Evolutionary conservation across 345 rosid species (phyloP).

Genomic region (Salix dunnii): DNA sequence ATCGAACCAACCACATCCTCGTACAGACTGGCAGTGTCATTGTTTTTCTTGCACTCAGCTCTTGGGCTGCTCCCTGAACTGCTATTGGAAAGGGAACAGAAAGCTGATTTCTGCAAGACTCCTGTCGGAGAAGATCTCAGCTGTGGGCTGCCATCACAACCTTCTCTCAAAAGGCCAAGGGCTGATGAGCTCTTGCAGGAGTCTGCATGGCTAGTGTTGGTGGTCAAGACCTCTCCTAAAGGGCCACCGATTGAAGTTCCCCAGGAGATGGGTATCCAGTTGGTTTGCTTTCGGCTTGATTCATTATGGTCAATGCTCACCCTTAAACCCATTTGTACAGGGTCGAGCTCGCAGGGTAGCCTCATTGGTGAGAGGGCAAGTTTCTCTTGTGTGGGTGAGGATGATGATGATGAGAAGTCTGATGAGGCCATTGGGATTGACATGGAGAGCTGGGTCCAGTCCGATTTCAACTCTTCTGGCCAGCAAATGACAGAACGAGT

Average conservation of each 20-base stretch:
- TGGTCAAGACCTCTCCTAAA: slow-evolving; percentile 57
- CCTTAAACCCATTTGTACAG: slow-evolving; percentile 11
- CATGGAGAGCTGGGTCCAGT: slow-evolving; percentile 70
- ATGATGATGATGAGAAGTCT: slow-evolving; percentile 44
- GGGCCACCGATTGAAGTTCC: slow-evolving; percentile 61
- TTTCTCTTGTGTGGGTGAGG: slow-evolving; percentile 41
- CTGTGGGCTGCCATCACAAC: slow-evolving; percentile 41
- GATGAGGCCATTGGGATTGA: slow-evolving; percentile 50
- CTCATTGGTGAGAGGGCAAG: slow-evolving; percentile 44
- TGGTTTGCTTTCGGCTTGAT: slow-evolving; percentile 4
- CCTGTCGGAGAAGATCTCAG: slow-evolving; percentile 59
- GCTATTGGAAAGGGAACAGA: slow-evolving; percentile 55
- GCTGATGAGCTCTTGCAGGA: slow-evolving; percentile 25
- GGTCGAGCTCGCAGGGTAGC: slow-evolving; percentile 46
- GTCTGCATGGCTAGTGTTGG: slow-evolving; percentile 24
- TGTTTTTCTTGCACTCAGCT: slow-evolving; percentile 41
- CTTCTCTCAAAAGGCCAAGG: slow-evolving; percentile 27
- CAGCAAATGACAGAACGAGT: slow-evolving; percentile 34
- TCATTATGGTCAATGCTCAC: too few species aligned
- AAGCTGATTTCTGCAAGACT: slow-evolving; percentile 52
- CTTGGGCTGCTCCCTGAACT: slow-evolving; percentile 56
- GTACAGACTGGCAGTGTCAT: slow-evolving; percentile 23
- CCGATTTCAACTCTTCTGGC: slow-evolving; percentile 54
- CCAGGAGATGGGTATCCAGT: slow-evolving; percentile 53
- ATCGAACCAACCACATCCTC: slow-evolving; percentile 33